These are phyloP conservation scores for Adiantum capillusveneris DNA, from an alignment of 75 land plant genomes.

Conservation along the genomic window DNA sequence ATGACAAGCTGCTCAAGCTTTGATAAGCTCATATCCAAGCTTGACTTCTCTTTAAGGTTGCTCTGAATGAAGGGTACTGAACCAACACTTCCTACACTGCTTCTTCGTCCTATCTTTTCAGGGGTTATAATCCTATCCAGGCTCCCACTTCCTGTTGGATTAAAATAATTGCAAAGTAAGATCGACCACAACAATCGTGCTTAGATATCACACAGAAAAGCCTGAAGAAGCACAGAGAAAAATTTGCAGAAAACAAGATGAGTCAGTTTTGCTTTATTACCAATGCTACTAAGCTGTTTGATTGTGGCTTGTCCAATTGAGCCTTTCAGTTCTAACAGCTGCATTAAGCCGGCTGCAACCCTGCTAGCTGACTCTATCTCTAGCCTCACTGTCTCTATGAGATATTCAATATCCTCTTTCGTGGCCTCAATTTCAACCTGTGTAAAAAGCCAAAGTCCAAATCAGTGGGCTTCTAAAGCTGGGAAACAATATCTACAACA, in stretches of 20 bases:
- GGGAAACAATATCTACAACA: too few relatives aligned
- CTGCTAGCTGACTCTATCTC: slow-evolving; percentile 93
- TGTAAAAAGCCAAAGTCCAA: not conserved
- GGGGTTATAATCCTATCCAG: slow-evolving; percentile 61
- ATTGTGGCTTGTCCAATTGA: slow-evolving; percentile 72
- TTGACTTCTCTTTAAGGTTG: not conserved
- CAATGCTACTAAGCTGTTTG: slow-evolving; percentile 79
- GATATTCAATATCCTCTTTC: slow-evolving; percentile 78
- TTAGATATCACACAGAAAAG: not conserved
- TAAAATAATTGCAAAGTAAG: too few relatives aligned
- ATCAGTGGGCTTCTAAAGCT: too few relatives aligned
- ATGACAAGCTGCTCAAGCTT: not conserved
- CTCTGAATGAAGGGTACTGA: not conserved
- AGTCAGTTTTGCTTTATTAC: slow-evolving; percentile 20
- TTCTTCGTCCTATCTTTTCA: slow-evolving; percentile 47
- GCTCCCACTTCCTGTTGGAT: slow-evolving; percentile 82
- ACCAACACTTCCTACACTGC: slow-evolving; percentile 39
- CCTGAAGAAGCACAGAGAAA: not conserved
- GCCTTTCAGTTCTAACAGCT: slow-evolving; percentile 69
- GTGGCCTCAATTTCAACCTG: slow-evolving; percentile 90
- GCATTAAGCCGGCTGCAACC: slow-evolving; percentile 77
- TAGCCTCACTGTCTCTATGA: slow-evolving; percentile 54
- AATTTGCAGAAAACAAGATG: not conserved
- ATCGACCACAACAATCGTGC: too few relatives aligned
- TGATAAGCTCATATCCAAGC: not conserved